Evolutionary conservation across 192 early-diverging fungal species (phyloP), one percentile per base, ranked within the genome.

Genomic region (Coemansia sp.): DNA sequence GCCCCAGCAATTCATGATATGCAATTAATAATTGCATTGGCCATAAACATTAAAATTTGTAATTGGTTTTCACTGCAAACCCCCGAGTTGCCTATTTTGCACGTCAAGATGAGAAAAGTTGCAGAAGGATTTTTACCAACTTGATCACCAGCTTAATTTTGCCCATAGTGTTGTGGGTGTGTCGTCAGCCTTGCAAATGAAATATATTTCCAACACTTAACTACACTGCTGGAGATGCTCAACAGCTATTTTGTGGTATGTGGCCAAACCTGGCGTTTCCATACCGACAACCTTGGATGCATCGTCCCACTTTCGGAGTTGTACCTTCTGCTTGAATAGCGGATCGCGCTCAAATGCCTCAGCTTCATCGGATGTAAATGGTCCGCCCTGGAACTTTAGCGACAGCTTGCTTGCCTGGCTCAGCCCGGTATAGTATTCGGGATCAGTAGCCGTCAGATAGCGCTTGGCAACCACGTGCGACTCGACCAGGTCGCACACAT

Each of bases 401-500:
- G 81, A 79, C 12, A 70, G 51, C 29, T 84, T 84, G 64, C 75
- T 77, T 5, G 76, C 76, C 25, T 51, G 62, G 62, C 78, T 79
- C 14, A 84, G 62, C 2, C 55, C 40, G 6, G 60, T 67, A 38
- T 71, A 75, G 39, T 84, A 84, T 17, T 66, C 36, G 8, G 50
- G 62, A 25, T 79, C 60, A 34, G 63, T 64, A 2, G 72, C 64
- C n/a, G 78, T 76, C n/a, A 84, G 58, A 42, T 84, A 82, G n/a
- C 79, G 63, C 64, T 82, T 84, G 34, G 73, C 82, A 25, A 75
- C 56, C 6, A 82, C 81, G 46, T 82, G 82, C 2, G 80, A 71
- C 40, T 77, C 82, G 2, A 84, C 79, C 21, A 84, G 57, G 22
- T 66, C 53, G 8, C 75, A 61, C 15, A 82, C 62, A 45, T 80